Evolutionary conservation across 805 yeast species (phyloP).

Genomic region (Saccharomyces mikatae): DNA sequence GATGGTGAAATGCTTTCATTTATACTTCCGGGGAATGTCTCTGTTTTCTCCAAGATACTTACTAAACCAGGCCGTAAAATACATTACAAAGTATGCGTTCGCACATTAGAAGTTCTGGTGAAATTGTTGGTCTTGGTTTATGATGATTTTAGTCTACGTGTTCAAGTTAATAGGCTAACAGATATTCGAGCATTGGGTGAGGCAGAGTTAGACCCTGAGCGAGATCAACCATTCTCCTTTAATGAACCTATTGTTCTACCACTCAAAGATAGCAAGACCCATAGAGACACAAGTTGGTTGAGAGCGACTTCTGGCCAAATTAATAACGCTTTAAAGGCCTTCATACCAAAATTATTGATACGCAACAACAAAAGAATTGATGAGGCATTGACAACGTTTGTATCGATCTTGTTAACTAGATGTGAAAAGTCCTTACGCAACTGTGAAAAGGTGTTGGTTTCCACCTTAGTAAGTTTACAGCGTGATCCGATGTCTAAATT

Average conservation of each 20-base stretch:
- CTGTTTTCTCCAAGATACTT: constrained; percentile 36
- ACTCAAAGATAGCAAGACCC: constrained; percentile 7
- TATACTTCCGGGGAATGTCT: constrained; percentile 46
- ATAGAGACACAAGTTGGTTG: constrained; percentile 49
- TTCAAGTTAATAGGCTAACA: constrained; percentile 2
- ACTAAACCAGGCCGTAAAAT: constrained; percentile 26
- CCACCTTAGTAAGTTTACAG: constrained; percentile 8
- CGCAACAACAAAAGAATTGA: constrained; percentile 18
- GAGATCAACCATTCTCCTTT: neutral
- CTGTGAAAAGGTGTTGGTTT: constrained; percentile 15
- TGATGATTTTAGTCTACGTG: constrained; percentile 35
- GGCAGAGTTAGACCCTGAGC: neutral
- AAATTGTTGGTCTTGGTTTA: constrained; percentile 32
- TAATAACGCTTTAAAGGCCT: constrained; percentile 36
- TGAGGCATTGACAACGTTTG: constrained; percentile 9
- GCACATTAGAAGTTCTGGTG: constrained; percentile 27
- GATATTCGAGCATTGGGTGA: neutral
- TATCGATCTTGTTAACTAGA: constrained; percentile 7
- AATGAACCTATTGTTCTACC: neutral
- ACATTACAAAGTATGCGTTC: constrained; percentile 33
- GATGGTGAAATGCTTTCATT: constrained; percentile 45
- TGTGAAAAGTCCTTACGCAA: constrained; percentile 14
- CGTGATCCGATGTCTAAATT: constrained; percentile 9
- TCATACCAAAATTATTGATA: constrained; percentile 23
- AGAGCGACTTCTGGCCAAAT: constrained; percentile 45